Base-by-base conservation (phyloP, 192 early-diverging fungal genomes). In the Backusella psychrophila region DNA sequence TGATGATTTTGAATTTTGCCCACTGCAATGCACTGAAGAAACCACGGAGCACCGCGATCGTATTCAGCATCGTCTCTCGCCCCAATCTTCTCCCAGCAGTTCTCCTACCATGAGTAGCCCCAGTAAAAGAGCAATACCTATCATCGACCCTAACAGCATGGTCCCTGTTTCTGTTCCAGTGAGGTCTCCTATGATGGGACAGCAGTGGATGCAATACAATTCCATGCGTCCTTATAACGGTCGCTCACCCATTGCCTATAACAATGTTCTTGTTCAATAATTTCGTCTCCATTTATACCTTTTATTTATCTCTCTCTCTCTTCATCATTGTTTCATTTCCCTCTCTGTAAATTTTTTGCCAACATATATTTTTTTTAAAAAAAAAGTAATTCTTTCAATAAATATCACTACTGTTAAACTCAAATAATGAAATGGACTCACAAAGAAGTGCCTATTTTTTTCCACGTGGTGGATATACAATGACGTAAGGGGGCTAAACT, bases 1-100 rank as follows among this genome's bases (percentile, higher is more conserved):
- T 73, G 88, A 89, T 73, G 88, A 89, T 63, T 77, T 84, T 53
- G 88, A 89, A 72, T 89, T 87, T 82, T 89, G 88, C 75, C 88
- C 88, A 33, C 75, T 81, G 12, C 73, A 86, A 72, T 83, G 83
- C 29, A 76, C 86, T 46, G 81, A 86, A 56, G 83, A 89, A 83
- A 83, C 86, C 84, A 9, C 33, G 11, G 75, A 76, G 53, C 67
- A 76, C 31, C 66, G 75, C 21, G 75, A 76, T 67, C 66, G 75
- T 31, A 70, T 76, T 26, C 75, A 76, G 19, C 68, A 76, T 41
- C 65, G 75, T 19, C 4, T 69, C 19, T 76, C 75, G 23, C 75
- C 75, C 6, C 75, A 76, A 17, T 76, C 75, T 38, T 76, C 75
- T 56, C 75, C 75, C 21, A 66, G 31, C 31, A 52, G 23, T 33